Evolutionary conservation across 192 early-diverging fungal genomes (phyloP).

Genomic region (Radiomyces spectabilis): DNA sequence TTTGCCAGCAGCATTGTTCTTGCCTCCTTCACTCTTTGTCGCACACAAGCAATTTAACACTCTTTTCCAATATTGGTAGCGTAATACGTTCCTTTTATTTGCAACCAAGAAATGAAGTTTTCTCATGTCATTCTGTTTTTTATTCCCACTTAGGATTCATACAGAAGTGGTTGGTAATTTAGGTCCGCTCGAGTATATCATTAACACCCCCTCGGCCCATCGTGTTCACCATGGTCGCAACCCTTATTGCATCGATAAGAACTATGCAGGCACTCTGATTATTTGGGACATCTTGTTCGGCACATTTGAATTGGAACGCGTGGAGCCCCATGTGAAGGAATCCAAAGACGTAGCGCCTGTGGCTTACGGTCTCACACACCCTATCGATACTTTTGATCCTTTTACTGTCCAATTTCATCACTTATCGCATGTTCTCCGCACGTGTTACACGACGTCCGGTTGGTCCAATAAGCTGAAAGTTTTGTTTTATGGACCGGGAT

Average conservation of each 20-base stretch:
- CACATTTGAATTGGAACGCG: constrained; percentile 42
- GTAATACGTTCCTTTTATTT: too few species aligned
- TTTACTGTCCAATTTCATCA: constrained; percentile 46
- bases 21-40: constrained; percentile 46
- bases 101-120: too few species aligned
- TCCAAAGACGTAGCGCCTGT: constrained; percentile 40
- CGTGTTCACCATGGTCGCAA: constrained; percentile 56
- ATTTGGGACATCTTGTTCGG: constrained; percentile 60
- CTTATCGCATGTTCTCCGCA: constrained; percentile 37
- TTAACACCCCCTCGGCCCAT: constrained; percentile 56
- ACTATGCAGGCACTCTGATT: constrained; percentile 53
- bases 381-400: constrained; percentile 54
- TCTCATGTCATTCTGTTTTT: too few species aligned
- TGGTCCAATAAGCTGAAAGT: constrained; percentile 36
- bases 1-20: constrained; percentile 40
- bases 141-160: constrained; percentile 32
- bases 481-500: constrained; percentile 48
- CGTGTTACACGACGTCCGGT: constrained; percentile 31
- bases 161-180: constrained; percentile 42
- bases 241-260: constrained; percentile 59
- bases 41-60: constrained; percentile 47
- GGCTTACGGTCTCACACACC: constrained; percentile 47
- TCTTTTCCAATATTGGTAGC: constrained; percentile 41
- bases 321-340: constrained; percentile 22
- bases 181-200: constrained; percentile 50